These are phyloP conservation scores for Didymosphaeria variabile DNA, from an alignment of 2,329 filamentous ascomycete species.

Conservation along the genomic window DNA sequence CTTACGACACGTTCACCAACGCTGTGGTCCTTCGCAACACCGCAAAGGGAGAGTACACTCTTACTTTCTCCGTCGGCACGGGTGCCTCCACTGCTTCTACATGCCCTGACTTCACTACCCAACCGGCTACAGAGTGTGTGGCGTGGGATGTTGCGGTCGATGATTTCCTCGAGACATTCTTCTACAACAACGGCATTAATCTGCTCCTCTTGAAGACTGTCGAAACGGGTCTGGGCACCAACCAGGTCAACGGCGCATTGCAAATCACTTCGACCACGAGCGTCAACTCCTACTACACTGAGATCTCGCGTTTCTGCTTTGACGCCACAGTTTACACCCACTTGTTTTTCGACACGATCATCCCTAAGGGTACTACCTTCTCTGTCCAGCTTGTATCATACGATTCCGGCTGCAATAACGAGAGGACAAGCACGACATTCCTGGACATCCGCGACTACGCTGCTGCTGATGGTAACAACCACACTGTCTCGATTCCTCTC, in stretches of 20 bases:
- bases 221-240: constrained; percentile 1
- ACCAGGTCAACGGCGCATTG: background rate
- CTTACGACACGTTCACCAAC: constrained; percentile 14
- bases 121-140: constrained; percentile 13
- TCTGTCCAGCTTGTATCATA: constrained; percentile 14
- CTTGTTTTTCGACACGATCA: constrained; percentile 17
- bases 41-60: constrained; percentile 9
- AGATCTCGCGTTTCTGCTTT: constrained; percentile 18
- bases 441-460: constrained; percentile 15
- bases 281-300: constrained; percentile 18
- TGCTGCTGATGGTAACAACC: constrained; percentile 16
- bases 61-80: constrained; percentile 11
- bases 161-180: constrained; percentile 15
- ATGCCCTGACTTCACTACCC: constrained; percentile 16
- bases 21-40: constrained; percentile 16
- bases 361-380: constrained; percentile 10
- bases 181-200: constrained; percentile 16
- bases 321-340: constrained; percentile 16
- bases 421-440: constrained; percentile 7
- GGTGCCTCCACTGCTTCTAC: constrained; percentile 4
- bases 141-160: constrained; percentile 19
- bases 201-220: constrained; percentile 12
- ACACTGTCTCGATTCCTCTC: constrained; percentile 16
- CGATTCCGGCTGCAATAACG: constrained; percentile 8
- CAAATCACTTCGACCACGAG: constrained; percentile 1